Evolutionary conservation across 371 early-diverging fungal genomes (phyloP).

Genomic region (Saksenaea vasiformis): DNA sequence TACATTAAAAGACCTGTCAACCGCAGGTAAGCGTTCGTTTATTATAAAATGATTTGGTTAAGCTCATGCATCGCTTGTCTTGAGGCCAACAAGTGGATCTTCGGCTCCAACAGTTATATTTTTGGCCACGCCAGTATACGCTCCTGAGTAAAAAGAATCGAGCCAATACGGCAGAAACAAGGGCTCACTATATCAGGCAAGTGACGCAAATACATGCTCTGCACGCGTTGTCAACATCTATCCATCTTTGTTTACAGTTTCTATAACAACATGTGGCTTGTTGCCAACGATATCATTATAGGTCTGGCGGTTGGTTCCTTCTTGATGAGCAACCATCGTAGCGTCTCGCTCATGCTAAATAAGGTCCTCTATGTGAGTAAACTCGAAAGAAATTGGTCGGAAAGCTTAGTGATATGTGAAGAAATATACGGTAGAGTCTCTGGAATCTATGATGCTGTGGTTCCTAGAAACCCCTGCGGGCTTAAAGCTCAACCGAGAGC

Average conservation of each 20-base stretch:
- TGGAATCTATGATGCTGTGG: conserved; percentile 85
- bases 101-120: conserved; percentile 76
- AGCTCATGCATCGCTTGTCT: not conserved
- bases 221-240: not conserved
- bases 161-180: conserved; percentile 69
- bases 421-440: conserved; percentile 66
- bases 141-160: conserved; percentile 60
- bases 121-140: conserved; percentile 83
- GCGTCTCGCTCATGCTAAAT: conserved; percentile 59
- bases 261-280: conserved; percentile 95
- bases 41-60: too few relatives aligned
- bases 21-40: conserved; percentile 46
- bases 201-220: not conserved
- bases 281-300: conserved; percentile 89
- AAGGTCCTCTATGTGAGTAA: conserved; percentile 55
- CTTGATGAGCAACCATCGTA: conserved; percentile 61
- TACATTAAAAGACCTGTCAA: conserved; percentile 64
- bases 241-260: conserved; percentile 55
- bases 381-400: not conserved
- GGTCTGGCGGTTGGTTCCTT: conserved; percentile 82
- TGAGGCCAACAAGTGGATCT: conserved; percentile 79
- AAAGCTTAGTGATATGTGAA: conserved; percentile 10
- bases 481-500: conserved; percentile 90
- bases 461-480: conserved; percentile 94
- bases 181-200: conserved; percentile 84